These are phyloP conservation scores for Simmondsia chinensis DNA, from an alignment of 148 eudicot species.

Conservation along the genomic window DNA sequence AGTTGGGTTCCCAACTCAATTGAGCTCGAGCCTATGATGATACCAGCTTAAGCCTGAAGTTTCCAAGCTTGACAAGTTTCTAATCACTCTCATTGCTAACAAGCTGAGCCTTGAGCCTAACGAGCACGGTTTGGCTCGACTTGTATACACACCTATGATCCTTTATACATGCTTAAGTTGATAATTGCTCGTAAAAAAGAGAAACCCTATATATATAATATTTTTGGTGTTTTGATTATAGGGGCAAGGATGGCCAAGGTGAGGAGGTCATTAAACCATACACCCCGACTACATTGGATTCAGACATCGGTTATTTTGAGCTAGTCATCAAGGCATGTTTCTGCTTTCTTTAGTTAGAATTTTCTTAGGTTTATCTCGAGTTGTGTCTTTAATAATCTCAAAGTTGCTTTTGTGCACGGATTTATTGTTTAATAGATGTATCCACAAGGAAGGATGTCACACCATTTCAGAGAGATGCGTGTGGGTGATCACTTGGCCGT, in stretches of 20 bases:
- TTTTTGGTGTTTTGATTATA: slow-evolving; percentile 14
- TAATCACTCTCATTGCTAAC: no score
- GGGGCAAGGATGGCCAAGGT: slow-evolving; percentile 88
- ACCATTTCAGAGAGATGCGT: slow-evolving; percentile 83
- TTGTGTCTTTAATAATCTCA: background rate
- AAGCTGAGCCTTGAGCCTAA: no score
- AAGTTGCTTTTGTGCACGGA: background rate
- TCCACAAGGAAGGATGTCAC: slow-evolving; percentile 97
- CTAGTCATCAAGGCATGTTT: slow-evolving; percentile 75
- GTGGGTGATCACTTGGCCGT: slow-evolving; percentile 77
- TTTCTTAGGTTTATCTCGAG: background rate
- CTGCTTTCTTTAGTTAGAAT: background rate
- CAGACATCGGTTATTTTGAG: slow-evolving; percentile 81
- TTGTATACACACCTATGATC: no score
- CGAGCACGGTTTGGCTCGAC: no score
- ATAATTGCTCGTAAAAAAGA: no score
- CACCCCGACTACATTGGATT: slow-evolving; percentile 91
- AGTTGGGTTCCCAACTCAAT: no score
- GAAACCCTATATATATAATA: no score
- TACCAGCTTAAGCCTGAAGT: no score
- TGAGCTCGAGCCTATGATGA: no score
- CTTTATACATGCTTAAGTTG: no score
- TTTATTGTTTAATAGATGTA: slow-evolving; percentile 52
- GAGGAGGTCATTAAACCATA: slow-evolving; percentile 90
- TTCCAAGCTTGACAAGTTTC: no score